Evolutionary conservation across 805 yeast species (phyloP).

Genomic region (Saturnispora bothae): DNA sequence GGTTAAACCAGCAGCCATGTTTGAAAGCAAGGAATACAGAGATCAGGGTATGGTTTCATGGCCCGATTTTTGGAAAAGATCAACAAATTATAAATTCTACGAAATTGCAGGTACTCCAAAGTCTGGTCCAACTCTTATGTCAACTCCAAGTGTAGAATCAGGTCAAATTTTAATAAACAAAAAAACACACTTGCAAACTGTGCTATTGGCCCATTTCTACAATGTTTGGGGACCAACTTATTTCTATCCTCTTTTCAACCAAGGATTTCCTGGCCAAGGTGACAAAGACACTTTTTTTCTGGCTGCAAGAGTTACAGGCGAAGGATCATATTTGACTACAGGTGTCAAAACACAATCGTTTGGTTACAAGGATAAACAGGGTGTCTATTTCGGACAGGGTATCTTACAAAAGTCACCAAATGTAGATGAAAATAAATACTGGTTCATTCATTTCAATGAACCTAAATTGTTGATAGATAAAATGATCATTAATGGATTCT

Average conservation of each 20-base stretch:
- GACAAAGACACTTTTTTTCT: slow-evolving; percentile 70
- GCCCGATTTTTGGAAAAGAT: slow-evolving; percentile 66
- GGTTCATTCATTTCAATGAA: slow-evolving; percentile 25
- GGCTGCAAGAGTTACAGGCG: slow-evolving; percentile 42
- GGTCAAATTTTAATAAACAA: slow-evolving; percentile 61
- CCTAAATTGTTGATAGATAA: slow-evolving; percentile 22
- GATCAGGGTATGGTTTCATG: slow-evolving; percentile 47
- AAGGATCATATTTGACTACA: slow-evolving; percentile 20
- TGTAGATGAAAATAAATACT: slow-evolving; percentile 13
- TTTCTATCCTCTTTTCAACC: slow-evolving; percentile 59
- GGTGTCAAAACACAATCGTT: slow-evolving; percentile 24
- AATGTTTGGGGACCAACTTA: slow-evolving; percentile 55
- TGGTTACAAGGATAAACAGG: slow-evolving; percentile 21
- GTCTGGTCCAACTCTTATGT: slow-evolving; percentile 20
- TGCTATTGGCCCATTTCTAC: slow-evolving; percentile 52
- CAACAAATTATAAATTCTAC: slow-evolving; percentile 51
- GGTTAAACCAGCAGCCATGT: slow-evolving; percentile 23
- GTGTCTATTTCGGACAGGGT: slow-evolving; percentile 23
- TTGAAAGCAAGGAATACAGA: slow-evolving; percentile 33
- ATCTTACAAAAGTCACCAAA: slow-evolving; percentile 24
- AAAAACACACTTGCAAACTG: slow-evolving; percentile 44
- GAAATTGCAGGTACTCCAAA: slow-evolving; percentile 33
- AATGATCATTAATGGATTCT: slow-evolving; percentile 14
- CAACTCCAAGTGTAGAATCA: slow-evolving; percentile 57
- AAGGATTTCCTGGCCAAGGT: slow-evolving; percentile 71